phyloP scores from a whole-genome alignment of 1,139 yeast species.

The Yamadazyma friedrichii region DNA sequence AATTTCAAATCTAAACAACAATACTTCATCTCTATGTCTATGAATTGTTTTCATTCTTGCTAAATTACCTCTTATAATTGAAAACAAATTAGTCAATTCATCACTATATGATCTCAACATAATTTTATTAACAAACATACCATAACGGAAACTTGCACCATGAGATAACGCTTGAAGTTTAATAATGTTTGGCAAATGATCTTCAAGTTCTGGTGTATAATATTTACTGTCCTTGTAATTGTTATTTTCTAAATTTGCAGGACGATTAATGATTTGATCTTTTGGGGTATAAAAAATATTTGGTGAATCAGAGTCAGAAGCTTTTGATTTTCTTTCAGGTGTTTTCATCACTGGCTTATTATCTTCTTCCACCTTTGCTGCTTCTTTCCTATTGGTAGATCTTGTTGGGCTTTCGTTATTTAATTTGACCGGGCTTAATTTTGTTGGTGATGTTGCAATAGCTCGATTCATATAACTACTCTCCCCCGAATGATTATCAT shows the following conservation, averaged over 20 bases:
- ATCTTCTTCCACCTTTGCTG: neutral
- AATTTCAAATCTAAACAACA: slow-evolving; percentile 26
- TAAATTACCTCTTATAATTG: slow-evolving; percentile 42
- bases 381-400: neutral
- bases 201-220: slow-evolving; percentile 27
- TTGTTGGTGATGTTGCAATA: slow-evolving; percentile 14
- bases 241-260: slow-evolving; percentile 3
- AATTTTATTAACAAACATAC: slow-evolving; percentile 58
- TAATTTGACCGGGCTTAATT: slow-evolving; percentile 4
- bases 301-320: neutral
- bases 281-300: slow-evolving; percentile 13
- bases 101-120: slow-evolving; percentile 55
- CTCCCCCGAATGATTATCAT: slow-evolving; percentile 17
- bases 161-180: slow-evolving; percentile 61
- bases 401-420: neutral
- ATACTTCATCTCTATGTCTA: slow-evolving; percentile 36
- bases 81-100: slow-evolving; percentile 36
- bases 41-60: slow-evolving; percentile 37
- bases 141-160: slow-evolving; percentile 65
- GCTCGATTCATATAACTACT: slow-evolving; percentile 26
- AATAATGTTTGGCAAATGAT: slow-evolving; percentile 26
- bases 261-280: slow-evolving; percentile 8
- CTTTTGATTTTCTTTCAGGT: slow-evolving; percentile 1
- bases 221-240: slow-evolving; percentile 13
- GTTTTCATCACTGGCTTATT: slow-evolving; percentile 1